Conservation (phyloP, 2,329 filamentous ascomycete species). For the Dendrostoma leiphaemia region DNA sequence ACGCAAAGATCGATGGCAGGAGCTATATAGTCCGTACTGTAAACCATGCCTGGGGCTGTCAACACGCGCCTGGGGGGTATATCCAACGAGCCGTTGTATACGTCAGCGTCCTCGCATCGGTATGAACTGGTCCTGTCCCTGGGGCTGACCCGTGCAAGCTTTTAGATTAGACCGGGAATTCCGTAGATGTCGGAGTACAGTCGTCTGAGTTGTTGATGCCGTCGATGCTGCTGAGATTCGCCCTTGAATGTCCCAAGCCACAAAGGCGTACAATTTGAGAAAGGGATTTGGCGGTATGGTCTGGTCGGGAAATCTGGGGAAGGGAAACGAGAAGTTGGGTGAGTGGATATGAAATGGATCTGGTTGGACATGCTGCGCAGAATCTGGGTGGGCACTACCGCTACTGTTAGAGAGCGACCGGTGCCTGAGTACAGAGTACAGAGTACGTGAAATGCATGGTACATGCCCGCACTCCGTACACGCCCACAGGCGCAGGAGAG, state of each 20-base stretch:
- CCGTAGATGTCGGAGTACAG: too few species aligned
- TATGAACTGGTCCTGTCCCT: too few species aligned
- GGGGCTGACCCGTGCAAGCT: too few species aligned
- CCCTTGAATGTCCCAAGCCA: not conserved
- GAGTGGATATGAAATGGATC: conserved; percentile 5
- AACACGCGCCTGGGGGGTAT: not conserved
- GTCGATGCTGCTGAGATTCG: too few species aligned
- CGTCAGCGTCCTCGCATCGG: too few species aligned
- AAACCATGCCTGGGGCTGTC: not conserved
- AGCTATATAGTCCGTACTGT: too few species aligned
- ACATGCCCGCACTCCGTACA: not conserved
- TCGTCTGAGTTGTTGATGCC: too few species aligned
- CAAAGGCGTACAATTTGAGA: not conserved
- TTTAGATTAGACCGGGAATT: too few species aligned
- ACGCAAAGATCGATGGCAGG: too few species aligned
- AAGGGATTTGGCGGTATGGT: not conserved
- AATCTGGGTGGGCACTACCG: conserved; percentile 2
- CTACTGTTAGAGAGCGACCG: not conserved
- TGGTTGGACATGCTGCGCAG: conserved; percentile 12
- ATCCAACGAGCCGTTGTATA: too few species aligned
- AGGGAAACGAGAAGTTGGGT: not conserved
- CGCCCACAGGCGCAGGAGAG: not conserved
- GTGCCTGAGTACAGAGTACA: too few species aligned
- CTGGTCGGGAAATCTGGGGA: conserved; percentile 1
- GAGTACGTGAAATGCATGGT: too few species aligned